These are phyloP conservation scores for Apophysomyces variabilis DNA, from an alignment of 371 early-diverging fungal genomes.

Conservation along the genomic window DNA sequence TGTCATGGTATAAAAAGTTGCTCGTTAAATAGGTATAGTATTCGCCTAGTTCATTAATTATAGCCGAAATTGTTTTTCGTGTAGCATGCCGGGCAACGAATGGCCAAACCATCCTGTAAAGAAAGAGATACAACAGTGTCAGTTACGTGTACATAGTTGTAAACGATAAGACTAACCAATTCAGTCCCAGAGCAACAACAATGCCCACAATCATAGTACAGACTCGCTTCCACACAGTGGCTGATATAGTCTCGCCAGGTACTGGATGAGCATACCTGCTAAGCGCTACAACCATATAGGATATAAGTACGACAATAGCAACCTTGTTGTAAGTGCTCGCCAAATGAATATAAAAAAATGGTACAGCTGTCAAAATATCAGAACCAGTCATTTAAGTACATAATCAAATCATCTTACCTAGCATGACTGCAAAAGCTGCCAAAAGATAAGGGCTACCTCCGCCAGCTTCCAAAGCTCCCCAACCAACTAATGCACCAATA, in stretches of 20 bases:
- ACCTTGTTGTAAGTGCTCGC: conserved; percentile 51
- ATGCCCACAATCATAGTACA: conserved; percentile 62
- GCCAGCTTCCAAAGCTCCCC: conserved; percentile 53
- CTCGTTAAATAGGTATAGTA: conserved; percentile 51
- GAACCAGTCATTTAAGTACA: background rate
- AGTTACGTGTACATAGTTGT: too few species aligned
- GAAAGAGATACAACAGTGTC: background rate
- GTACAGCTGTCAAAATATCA: conserved; percentile 36
- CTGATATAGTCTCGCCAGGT: conserved; percentile 38
- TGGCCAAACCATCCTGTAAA: conserved; percentile 58
- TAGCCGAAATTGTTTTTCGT: conserved; percentile 50
- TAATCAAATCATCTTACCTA: conserved; percentile 40
- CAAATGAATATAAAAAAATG: conserved; percentile 51
- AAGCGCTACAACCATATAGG: conserved; percentile 50
- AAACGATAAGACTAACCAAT: conserved; percentile 38
- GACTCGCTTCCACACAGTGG: conserved; percentile 55
- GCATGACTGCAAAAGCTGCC: conserved; percentile 54
- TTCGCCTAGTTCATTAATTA: conserved; percentile 47
- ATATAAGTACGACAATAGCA: conserved; percentile 46
- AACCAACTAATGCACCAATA: conserved; percentile 53
- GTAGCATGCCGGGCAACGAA: conserved; percentile 64
- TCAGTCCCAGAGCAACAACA: conserved; percentile 53
- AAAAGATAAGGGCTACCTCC: conserved; percentile 57
- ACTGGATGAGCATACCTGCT: conserved; percentile 36
- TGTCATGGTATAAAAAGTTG: conserved; percentile 42